Evolutionary conservation across 1,284 basidiomycete genomes (phyloP), one percentile per base, ranked within the genome.

Genomic region (Sanguinoderma infundibulare): DNA sequence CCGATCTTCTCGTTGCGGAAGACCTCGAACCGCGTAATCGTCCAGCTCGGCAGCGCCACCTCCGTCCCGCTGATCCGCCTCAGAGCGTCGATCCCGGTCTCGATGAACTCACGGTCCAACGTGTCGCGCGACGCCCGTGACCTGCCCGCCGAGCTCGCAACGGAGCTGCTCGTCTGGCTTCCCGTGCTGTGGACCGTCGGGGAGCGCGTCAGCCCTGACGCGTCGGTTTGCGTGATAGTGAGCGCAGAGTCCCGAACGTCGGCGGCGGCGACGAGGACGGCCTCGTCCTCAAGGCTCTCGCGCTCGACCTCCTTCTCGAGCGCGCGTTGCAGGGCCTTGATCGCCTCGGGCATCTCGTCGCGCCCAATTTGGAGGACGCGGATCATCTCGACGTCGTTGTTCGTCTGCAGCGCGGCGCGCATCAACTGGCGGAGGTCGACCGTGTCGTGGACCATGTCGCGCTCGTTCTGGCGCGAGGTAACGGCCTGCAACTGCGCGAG

Each of bases 331-430:
- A 93, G 79, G 4, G 91, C 88, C 77, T 91, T 91, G 70, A 91
- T 84, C 20, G 90, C 90, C 72, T 93, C 91, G 0, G 89, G 87
- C 79, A 92, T 88, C 73, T 92, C 89, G 50, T 85, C 83, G 62
- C 82, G 79, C 36, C 82, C 81, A 22, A 91, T 81, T 66, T 89
- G 86, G 60, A 92, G 75, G 9, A 87, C 79, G 38, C 80, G 76
- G 34, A 90, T 75, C 80, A 93, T 86, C 66, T 86, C 84, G 15
- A 79, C 82, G 68, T 93, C 91, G 68, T 76, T 86, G 46, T 79
- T 81, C 5, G 83, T 80, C 53, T 81, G 75, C 51, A 92, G 72
- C 8, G 88, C 88, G 3, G 74, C 74, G 2, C 80, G 81, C 79
- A 94, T 81, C 51, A 88, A 79, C 58, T 79, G 77, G 2, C 85